A percentile compares a stretch with the other conserved stretches of the same genome.
Conservation (phyloP, 139 green algal genomes). For the Tetraselmis striata region DNA sequence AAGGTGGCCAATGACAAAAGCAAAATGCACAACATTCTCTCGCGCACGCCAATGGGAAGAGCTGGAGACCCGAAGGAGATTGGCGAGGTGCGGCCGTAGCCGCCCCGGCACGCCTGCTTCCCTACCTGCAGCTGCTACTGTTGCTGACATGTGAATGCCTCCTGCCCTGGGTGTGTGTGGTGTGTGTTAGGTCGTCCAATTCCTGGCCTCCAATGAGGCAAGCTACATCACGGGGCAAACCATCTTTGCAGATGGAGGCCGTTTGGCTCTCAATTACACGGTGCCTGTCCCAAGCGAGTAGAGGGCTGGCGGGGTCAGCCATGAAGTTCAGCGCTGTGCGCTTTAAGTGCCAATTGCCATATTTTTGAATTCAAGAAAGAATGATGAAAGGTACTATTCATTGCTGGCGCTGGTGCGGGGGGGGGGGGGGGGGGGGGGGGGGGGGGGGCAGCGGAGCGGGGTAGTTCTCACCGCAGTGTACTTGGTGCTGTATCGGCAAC, state of each 20-base stretch:
- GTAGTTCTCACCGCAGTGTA: no score
- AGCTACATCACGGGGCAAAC: constrained; percentile 73
- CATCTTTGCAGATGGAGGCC: constrained; percentile 55
- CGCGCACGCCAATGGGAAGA: constrained; percentile 62
- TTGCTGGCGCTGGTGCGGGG: no score
- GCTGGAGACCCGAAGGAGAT: constrained; percentile 70
- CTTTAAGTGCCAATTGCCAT: no score
- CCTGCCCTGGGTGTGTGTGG: neutral
- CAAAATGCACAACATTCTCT: constrained; percentile 48
- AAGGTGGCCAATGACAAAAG: constrained; percentile 49
- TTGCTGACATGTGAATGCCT: neutral
- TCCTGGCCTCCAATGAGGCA: constrained; percentile 59
- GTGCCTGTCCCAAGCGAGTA: constrained; percentile 36
- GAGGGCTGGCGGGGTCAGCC: no score
- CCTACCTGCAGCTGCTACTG: neutral
- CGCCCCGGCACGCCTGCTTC: no score
- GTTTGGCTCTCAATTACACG: constrained; percentile 75
- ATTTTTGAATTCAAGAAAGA: no score
- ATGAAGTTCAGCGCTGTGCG: no score
- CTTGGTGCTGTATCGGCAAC: no score
- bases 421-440: no score
- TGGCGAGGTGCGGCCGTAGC: constrained; percentile 50
- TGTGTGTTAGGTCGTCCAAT: constrained; percentile 39
- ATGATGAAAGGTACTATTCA: no score
- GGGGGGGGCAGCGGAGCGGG: no score